Evolutionary conservation across 306 rosid species (phyloP).

Genomic region (Castanopsis chinensis): DNA sequence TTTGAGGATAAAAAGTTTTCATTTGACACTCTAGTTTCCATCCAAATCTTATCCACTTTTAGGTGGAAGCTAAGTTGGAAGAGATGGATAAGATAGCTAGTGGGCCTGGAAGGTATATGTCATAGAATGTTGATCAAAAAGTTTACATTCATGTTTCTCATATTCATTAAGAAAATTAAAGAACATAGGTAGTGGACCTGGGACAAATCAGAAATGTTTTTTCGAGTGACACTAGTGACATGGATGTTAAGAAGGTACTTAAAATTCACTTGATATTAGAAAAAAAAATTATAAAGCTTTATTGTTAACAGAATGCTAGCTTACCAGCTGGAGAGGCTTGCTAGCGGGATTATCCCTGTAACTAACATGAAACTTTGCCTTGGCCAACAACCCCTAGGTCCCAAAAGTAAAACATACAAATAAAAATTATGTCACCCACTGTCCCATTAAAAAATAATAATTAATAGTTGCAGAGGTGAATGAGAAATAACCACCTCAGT

Average conservation of each 20-base stretch:
- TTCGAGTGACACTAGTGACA: neutral
- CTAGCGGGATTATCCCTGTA: conserved; percentile 63
- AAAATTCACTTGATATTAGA: neutral
- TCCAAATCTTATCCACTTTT: neutral
- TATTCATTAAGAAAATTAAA: neutral
- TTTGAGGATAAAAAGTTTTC: neutral
- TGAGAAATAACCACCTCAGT: conserved; percentile 55
- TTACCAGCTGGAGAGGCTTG: conserved; percentile 83
- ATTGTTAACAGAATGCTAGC: conserved; percentile 2
- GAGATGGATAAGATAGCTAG: neutral
- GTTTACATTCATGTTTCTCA: neutral
- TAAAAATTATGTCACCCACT: neutral
- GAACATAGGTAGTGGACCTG: neutral
- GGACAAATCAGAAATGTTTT: neutral
- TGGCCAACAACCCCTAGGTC: conserved; percentile 78
- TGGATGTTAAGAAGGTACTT: neutral
- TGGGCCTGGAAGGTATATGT: no score
- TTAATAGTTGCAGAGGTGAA: neutral
- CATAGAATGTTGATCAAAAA: neutral
- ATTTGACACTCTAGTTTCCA: neutral
- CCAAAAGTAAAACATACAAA: conserved; percentile 15
- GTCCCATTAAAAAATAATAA: neutral
- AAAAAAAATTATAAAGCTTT: conserved; percentile 6
- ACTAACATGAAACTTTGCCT: conserved; percentile 88
- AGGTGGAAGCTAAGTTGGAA: neutral